A percentile compares a stretch with the other conserved stretches of the same genome.
Conservation (phyloP, 805 yeast species). For the Cyberlindnera euphorbiiphila region DNA sequence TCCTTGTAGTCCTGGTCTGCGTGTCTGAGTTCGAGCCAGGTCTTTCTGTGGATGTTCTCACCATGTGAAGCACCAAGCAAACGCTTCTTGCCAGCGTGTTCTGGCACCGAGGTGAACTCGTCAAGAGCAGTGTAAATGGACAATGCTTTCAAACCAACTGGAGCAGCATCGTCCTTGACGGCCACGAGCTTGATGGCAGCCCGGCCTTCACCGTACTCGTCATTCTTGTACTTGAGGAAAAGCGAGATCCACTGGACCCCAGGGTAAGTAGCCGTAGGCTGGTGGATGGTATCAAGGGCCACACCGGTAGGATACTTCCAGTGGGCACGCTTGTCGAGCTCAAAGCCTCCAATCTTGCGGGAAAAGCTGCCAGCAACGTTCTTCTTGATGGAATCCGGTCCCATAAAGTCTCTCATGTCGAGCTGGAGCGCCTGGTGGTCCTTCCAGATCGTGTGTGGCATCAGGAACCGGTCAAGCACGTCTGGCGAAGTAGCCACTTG, state of each 20-base stretch:
- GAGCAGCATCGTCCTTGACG: slow-evolving; percentile 27
- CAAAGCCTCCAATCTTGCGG: slow-evolving; percentile 27
- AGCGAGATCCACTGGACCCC: slow-evolving; percentile 33
- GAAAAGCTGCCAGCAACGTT: slow-evolving; percentile 13
- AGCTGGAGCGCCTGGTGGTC: slow-evolving; percentile 34
- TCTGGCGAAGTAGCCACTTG: slow-evolving; percentile 11
- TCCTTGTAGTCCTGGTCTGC: slow-evolving; percentile 31
- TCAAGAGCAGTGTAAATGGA: slow-evolving; percentile 34
- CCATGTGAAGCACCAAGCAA: slow-evolving; percentile 38
- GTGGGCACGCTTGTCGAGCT: slow-evolving; percentile 31
- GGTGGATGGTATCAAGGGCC: slow-evolving; percentile 28
- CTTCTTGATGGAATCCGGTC: slow-evolving; percentile 28
- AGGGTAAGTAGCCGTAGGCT: slow-evolving; percentile 23
- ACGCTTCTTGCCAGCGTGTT: slow-evolving; percentile 30
- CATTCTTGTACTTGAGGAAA: slow-evolving; percentile 30
- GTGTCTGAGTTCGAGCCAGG: slow-evolving; percentile 36
- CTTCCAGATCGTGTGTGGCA: slow-evolving; percentile 34
- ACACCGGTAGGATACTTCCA: slow-evolving; percentile 31
- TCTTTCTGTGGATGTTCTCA: slow-evolving; percentile 34
- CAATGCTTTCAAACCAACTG: slow-evolving; percentile 32
- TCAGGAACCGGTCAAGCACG: slow-evolving; percentile 25
- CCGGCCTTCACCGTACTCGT: slow-evolving; percentile 32
- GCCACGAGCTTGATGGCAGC: slow-evolving; percentile 32
- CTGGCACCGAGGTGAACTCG: slow-evolving; percentile 32
- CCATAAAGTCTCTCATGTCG: slow-evolving; percentile 33